phyloP scores from a whole-genome alignment of 768 basidiomycete genomes.

The Lentinula sp. region DNA sequence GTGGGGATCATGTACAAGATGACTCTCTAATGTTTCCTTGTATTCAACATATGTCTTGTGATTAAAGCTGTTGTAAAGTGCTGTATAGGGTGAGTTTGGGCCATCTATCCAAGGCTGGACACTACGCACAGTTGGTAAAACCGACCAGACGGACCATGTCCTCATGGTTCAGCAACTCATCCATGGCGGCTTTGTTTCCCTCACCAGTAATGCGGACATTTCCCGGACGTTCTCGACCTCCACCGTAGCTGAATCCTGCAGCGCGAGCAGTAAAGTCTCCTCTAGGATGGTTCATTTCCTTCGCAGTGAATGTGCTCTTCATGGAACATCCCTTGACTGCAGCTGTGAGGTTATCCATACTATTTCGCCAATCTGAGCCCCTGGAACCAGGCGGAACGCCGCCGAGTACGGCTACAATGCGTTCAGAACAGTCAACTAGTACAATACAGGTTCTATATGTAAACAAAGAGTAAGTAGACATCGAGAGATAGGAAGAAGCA shows the following conservation, averaged over 20 bases:
- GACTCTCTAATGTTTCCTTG: background rate
- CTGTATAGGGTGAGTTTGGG: background rate
- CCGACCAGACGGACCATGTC: background rate
- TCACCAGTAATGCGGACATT: background rate
- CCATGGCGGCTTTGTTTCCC: constrained; percentile 11
- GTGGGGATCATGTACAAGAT: background rate
- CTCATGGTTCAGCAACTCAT: background rate
- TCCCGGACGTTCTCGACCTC: background rate
- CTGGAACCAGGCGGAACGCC: background rate
- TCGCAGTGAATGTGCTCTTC: too few species aligned
- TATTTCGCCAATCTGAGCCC: background rate
- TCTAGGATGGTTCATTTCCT: too few species aligned
- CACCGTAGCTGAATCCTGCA: background rate
- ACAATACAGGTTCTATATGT: background rate
- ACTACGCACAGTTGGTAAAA: background rate
- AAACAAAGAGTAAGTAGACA: background rate
- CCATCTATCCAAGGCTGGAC: constrained; percentile 9
- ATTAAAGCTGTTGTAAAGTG: constrained; percentile 2
- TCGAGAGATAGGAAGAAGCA: background rate
- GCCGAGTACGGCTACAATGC: background rate
- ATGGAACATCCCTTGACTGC: background rate
- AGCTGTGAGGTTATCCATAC: constrained; percentile 8
- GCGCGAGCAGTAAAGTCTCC: background rate
- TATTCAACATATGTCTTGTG: background rate
- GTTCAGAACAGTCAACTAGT: background rate